Base-by-base conservation (phyloP, 371 early-diverging fungal genomes). In the Mucor saturninus region DNA sequence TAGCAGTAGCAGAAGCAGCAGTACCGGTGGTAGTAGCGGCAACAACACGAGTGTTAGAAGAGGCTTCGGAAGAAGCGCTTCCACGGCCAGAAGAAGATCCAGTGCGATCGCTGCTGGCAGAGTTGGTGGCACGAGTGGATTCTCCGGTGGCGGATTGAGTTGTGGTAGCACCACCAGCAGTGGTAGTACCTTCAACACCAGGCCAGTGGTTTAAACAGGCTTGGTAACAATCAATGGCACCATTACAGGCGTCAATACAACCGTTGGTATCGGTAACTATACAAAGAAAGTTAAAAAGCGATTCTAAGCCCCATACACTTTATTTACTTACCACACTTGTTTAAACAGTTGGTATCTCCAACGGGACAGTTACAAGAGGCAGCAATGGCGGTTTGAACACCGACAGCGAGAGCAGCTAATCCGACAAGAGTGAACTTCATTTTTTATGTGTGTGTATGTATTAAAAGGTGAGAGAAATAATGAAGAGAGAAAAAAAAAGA, bases 201-300 rank as follows among this genome's bases (percentile, higher is more conserved):
- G 70, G 70, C 70, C 70, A 69, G 10, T 52, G 42, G 14, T 49
- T 31, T 49, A 69, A 65, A 61, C 70, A 69, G 21, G 57, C 30
- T 48, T 56, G 45, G 32, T 69, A 69, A 26, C 70, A 69, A 4
- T 40, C 21, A 54, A 39, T 50, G 21, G 65, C 59, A 2, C 65
- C 59, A 26, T 51, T 38, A 54, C 70, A 69, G 11, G 11, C 31
- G 35, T 21, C 49, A 35, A 69, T 61, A 59, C 70, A 69, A 10
- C 9, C 32, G 32, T 61, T 61, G 5, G 70, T 65, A 1, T 56
- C 37, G 21, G 32, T 14, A 35, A 69, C 70, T 69, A 45, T 43
- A 30, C 7, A 32, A 46, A 37, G 10, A 32, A 51, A 48, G 9
- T 40, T n/a, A 57, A 35, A 2, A 48, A 14, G 39, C 11, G 31